Evolutionary conservation across 768 basidiomycete species (phyloP).

Genomic region (Mrakia hoshinonis): DNA sequence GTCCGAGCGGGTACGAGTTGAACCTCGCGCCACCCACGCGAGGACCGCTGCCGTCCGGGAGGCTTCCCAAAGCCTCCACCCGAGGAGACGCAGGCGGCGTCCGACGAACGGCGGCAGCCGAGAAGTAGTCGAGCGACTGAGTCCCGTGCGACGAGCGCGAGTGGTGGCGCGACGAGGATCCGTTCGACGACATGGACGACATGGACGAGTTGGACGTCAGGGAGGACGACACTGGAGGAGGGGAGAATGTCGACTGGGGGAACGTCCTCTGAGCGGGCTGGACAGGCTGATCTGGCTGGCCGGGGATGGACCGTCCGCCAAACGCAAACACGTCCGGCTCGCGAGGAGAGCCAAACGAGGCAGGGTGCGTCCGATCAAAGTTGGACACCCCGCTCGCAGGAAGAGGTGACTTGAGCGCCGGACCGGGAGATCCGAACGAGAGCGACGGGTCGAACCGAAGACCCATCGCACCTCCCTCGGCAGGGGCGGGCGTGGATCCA

Average conservation of each 20-base stretch:
- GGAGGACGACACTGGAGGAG: conserved; percentile 1
- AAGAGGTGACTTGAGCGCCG: not conserved
- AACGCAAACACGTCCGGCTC: conserved; percentile 15
- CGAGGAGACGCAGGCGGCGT: conserved; percentile 4
- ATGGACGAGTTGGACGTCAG: conserved; percentile 12
- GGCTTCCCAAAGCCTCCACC: not conserved
- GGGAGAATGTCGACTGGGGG: not conserved
- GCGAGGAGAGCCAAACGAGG: conserved; percentile 15
- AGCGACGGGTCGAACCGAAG: conserved; percentile 16
- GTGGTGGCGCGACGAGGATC: not conserved
- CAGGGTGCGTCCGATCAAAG: not conserved
- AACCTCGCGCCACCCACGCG: not conserved
- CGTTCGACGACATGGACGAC: not conserved
- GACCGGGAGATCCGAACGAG: conserved; percentile 11
- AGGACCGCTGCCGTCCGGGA: not conserved
- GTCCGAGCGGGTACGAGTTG: not conserved
- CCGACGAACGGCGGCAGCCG: conserved; percentile 6
- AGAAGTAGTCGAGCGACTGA: conserved; percentile 21
- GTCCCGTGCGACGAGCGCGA: conserved; percentile 11
- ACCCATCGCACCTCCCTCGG: conserved; percentile 10
- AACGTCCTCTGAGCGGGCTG: not conserved
- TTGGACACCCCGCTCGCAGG: not conserved
- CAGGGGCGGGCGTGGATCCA: conserved; percentile 8
- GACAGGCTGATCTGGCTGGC: conserved; percentile 1
- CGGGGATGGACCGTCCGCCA: not conserved